Evolutionary conservation across 163 green algal species (phyloP).

Genomic region (Prototheca wickerhamii): DNA sequence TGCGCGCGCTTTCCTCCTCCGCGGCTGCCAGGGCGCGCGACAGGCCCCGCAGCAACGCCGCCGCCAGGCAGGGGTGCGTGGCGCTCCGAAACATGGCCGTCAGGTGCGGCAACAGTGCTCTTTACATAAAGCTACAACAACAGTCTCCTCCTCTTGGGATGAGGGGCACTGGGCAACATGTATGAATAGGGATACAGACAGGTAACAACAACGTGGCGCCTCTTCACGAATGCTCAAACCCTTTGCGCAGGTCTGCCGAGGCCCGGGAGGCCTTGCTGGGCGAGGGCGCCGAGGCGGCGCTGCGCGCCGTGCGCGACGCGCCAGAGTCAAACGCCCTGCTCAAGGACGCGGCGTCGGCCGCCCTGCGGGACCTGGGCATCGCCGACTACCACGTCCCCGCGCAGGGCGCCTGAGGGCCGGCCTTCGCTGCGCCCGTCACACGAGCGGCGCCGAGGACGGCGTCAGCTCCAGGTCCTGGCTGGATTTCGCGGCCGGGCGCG

Average conservation of each 20-base stretch:
- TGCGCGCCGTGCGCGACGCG: slow-evolving; percentile 41
- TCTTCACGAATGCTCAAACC: too few species aligned
- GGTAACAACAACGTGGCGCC: too few species aligned
- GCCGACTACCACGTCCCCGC: slow-evolving; percentile 49
- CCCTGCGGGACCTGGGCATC: slow-evolving; percentile 70
- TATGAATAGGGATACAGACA: too few species aligned
- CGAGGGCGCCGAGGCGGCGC: slow-evolving; percentile 45
- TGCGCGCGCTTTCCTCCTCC: slow-evolving; percentile 25
- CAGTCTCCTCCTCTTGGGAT: too few species aligned
- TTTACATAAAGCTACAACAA: neutral
- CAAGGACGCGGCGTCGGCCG: slow-evolving; percentile 62
- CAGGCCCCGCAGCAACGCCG: slow-evolving; percentile 14
- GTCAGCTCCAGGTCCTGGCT: too few species aligned
- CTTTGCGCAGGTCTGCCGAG: too few species aligned
- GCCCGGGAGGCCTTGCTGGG: too few species aligned
- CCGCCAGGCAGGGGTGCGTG: slow-evolving; percentile 74
- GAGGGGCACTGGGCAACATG: too few species aligned
- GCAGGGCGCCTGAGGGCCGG: neutral
- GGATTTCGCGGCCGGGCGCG: too few species aligned
- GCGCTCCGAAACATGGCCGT: slow-evolving; percentile 68
- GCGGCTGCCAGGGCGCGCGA: neutral
- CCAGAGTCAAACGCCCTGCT: slow-evolving; percentile 40
- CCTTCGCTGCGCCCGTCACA: too few species aligned
- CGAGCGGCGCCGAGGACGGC: too few species aligned
- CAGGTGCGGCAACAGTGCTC: slow-evolving; percentile 20